A percentile compares a stretch with the other conserved stretches of the same genome.
Conservation (phyloP, 345 rosid genomes). For the Acer negundo region DNA sequence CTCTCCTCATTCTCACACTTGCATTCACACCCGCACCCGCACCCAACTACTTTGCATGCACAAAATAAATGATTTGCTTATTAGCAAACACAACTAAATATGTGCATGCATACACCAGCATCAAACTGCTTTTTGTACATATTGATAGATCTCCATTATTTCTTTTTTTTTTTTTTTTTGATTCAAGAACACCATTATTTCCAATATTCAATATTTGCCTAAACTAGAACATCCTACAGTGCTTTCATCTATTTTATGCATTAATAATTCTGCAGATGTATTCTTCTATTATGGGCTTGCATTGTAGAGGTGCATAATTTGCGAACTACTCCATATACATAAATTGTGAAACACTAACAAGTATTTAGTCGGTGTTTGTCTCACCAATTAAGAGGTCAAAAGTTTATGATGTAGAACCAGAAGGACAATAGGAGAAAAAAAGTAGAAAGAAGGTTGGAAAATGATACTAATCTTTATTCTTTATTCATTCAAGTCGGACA, state of each 20-base stretch:
- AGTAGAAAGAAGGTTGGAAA: too few relatives aligned
- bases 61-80: too few relatives aligned
- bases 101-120: not conserved
- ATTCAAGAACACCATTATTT: too few relatives aligned
- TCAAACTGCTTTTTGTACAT: not conserved
- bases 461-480: too few relatives aligned
- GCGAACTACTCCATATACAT: not conserved
- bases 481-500: too few relatives aligned
- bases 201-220: not conserved
- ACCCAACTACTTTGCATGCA: not conserved
- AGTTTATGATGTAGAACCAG: not conserved
- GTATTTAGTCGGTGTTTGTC: not conserved
- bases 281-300: not conserved
- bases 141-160: not conserved
- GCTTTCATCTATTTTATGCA: not conserved
- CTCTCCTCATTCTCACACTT: too few relatives aligned
- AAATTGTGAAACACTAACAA: not conserved
- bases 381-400: not conserved
- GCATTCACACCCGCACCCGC: not conserved
- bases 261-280: not conserved
- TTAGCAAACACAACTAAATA: not conserved
- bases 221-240: not conserved
- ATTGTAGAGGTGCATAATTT: not conserved
- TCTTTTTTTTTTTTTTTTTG: too few relatives aligned
- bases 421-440: too few relatives aligned